phyloP scores from a whole-genome alignment of 768 basidiomycete genomes.

The Termitomyces sp. region DNA sequence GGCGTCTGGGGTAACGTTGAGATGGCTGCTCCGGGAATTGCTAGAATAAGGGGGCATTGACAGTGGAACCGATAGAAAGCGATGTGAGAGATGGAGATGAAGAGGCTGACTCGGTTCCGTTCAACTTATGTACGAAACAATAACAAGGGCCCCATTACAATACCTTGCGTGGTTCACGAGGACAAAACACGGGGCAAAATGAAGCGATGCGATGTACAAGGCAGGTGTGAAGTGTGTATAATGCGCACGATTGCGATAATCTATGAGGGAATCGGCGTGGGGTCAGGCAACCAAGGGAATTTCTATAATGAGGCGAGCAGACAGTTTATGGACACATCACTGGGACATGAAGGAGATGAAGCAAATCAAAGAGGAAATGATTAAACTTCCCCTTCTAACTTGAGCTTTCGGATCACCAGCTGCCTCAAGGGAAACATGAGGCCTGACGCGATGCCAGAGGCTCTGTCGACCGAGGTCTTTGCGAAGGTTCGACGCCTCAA shows the following conservation, averaged over 20 bases:
- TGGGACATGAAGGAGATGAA: slow-evolving; percentile 3
- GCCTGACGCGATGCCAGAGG: slow-evolving; percentile 30
- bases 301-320: slow-evolving; percentile 13
- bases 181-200: slow-evolving; percentile 25
- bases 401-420: slow-evolving; percentile 22
- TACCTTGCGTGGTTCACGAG: slow-evolving; percentile 40
- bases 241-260: slow-evolving; percentile 17
- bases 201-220: slow-evolving; percentile 28
- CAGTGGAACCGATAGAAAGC: slow-evolving; percentile 5
- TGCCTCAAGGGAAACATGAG: slow-evolving; percentile 44
- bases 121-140: slow-evolving; percentile 6
- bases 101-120: slow-evolving; percentile 5
- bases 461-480: slow-evolving; percentile 13
- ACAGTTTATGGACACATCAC: slow-evolving; percentile 12
- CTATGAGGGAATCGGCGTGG: slow-evolving; percentile 14
- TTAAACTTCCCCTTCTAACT: slow-evolving; percentile 1
- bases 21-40: slow-evolving; percentile 24
- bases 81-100: slow-evolving; percentile 7
- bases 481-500: not conserved
- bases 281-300: slow-evolving; percentile 12
- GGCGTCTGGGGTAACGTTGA: slow-evolving; percentile 13
- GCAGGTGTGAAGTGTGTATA: slow-evolving; percentile 12
- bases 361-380: not conserved
- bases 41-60: slow-evolving; percentile 19
- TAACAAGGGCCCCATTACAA: slow-evolving; percentile 12